phyloP scores from a whole-genome alignment of 768 basidiomycete genomes.

The Mycena chlorophos region DNA sequence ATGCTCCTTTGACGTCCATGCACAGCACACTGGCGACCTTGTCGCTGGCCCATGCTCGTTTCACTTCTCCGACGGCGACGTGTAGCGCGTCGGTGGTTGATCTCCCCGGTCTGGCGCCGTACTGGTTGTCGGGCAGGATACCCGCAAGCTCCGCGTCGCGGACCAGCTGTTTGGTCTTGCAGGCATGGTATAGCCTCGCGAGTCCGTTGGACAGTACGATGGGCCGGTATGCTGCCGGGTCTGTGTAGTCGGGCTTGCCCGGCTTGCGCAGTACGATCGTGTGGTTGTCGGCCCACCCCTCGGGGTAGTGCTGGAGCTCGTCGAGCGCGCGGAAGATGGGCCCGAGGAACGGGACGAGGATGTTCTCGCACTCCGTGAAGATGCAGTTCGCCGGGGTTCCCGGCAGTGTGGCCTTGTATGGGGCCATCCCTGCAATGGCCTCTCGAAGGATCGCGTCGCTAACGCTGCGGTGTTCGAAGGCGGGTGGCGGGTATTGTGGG shows the following conservation, averaged over 20 bases:
- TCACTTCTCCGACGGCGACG: constrained; percentile 21
- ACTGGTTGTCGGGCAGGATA: constrained; percentile 29
- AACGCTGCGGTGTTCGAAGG: neutral
- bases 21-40: constrained; percentile 28
- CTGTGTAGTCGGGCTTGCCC: constrained; percentile 34
- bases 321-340: constrained; percentile 31
- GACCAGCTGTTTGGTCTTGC: constrained; percentile 18
- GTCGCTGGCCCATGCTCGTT: constrained; percentile 23
- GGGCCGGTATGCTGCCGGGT: constrained; percentile 34
- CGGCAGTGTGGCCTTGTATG: constrained; percentile 31
- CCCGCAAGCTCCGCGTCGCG: constrained; percentile 18
- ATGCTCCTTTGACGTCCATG: constrained; percentile 32
- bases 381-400: constrained; percentile 26
- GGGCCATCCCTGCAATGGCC: constrained; percentile 20
- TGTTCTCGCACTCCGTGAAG: constrained; percentile 11
- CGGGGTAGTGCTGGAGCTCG: constrained; percentile 28
- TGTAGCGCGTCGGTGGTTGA: constrained; percentile 32
- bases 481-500: neutral
- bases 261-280: constrained; percentile 39
- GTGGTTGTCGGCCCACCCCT: constrained; percentile 26
- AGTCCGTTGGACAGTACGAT: constrained; percentile 29
- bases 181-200: constrained; percentile 6
- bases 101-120: constrained; percentile 32
- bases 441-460: constrained; percentile 1
- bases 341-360: constrained; percentile 17